Evolutionary conservation across 106 monocot species (phyloP).

Genomic region (Dendrobium nobile): DNA sequence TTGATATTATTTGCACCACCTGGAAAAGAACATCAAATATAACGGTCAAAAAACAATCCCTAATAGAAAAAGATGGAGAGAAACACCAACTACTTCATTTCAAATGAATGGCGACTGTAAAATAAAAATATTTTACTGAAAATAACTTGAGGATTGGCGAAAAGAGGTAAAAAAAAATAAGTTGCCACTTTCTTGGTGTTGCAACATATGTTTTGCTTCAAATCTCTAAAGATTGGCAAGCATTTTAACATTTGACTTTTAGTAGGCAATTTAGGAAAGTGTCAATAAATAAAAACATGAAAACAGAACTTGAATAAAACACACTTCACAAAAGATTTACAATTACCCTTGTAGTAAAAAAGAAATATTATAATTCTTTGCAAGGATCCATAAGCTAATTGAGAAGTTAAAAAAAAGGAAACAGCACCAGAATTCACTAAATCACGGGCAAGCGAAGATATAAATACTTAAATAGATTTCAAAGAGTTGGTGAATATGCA

Average conservation of each 20-base stretch:
- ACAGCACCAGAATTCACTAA: too few species aligned
- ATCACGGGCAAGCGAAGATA: too few species aligned
- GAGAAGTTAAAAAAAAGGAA: too few species aligned
- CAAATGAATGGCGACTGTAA: background rate
- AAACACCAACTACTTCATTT: background rate
- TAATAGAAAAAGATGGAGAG: background rate
- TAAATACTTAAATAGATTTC: background rate
- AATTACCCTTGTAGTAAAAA: too few species aligned
- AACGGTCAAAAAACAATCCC: background rate
- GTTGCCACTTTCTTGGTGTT: background rate
- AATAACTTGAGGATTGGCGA: background rate
- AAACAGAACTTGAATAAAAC: background rate
- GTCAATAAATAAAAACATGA: background rate
- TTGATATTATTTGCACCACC: slow-evolving; percentile 34
- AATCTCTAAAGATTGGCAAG: too few species aligned
- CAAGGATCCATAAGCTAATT: too few species aligned
- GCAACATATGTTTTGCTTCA: background rate
- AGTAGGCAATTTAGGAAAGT: too few species aligned
- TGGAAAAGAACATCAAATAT: slow-evolving; percentile 22
- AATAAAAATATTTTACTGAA: background rate
- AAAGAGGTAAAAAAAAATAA: background rate
- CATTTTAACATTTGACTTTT: too few species aligned
- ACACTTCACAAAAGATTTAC: too few species aligned
- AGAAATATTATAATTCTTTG: too few species aligned
- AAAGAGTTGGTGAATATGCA: background rate